These are phyloP conservation scores for Puccinia polysora DNA, from an alignment of 1,284 basidiomycete genomes.

Conservation along the genomic window DNA sequence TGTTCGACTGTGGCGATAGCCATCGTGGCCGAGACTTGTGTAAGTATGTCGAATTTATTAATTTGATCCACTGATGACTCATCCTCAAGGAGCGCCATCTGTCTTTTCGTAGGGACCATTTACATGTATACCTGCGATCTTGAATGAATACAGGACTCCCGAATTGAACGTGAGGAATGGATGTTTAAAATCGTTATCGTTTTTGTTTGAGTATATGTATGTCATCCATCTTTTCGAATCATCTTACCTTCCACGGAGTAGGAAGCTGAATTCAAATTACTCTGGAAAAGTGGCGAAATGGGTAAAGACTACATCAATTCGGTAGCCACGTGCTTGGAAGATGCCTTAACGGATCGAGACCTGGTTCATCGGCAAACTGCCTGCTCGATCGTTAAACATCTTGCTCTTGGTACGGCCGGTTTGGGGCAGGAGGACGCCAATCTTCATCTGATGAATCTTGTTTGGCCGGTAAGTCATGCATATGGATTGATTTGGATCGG, in stretches of 20 bases:
- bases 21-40: slow-evolving; percentile 47
- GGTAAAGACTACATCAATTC: slow-evolving; percentile 97
- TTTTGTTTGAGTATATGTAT: slow-evolving; percentile 93
- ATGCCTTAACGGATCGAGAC: slow-evolving; percentile 94
- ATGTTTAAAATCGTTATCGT: slow-evolving; percentile 94
- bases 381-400: slow-evolving; percentile 97
- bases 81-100: slow-evolving; percentile 61
- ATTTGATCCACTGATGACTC: slow-evolving; percentile 72
- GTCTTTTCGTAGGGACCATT: slow-evolving; percentile 60
- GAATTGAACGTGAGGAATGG: slow-evolving; percentile 99
- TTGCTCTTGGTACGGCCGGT: slow-evolving; percentile 93
- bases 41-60: not conserved
- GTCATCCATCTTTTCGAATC: not conserved
- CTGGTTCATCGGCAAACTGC: slow-evolving; percentile 97
- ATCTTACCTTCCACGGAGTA: not conserved
- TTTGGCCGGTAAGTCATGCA: slow-evolving; percentile 70
- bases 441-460: slow-evolving; percentile 93
- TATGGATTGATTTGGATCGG: not conserved
- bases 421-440: slow-evolving; percentile 96
- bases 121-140: slow-evolving; percentile 96
- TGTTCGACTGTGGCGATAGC: slow-evolving; percentile 96
- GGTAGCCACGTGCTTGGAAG: slow-evolving; percentile 94
- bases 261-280: not conserved
- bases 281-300: slow-evolving; percentile 69
- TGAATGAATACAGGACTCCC: slow-evolving; percentile 92